A percentile compares a stretch with the other conserved stretches of the same genome.
Evolutionary conservation across 371 early-diverging fungal species (phyloP).

Genomic region (Apophysomyces elegans): DNA sequence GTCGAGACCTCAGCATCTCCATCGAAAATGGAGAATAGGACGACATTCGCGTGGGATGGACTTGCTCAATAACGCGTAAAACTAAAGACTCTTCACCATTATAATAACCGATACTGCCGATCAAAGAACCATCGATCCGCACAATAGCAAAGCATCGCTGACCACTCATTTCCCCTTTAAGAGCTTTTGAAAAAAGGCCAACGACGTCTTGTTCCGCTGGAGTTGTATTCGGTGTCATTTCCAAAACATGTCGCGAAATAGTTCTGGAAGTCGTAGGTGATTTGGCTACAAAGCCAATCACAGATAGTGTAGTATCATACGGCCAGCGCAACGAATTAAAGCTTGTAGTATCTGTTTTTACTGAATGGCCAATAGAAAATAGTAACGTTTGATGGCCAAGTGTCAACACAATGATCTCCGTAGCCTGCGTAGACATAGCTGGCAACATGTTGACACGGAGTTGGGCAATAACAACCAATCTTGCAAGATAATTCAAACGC

Average conservation of each 20-base stretch:
- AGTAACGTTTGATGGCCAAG: conserved; percentile 37
- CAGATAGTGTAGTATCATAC: conserved; percentile 23
- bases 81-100: neutral
- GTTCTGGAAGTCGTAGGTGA: conserved; percentile 56
- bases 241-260: conserved; percentile 39
- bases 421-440: neutral
- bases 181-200: conserved; percentile 19
- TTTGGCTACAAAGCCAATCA: conserved; percentile 39
- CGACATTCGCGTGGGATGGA: neutral
- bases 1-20: conserved; percentile 17
- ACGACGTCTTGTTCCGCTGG: conserved; percentile 27
- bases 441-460: too few species aligned
- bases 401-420: conserved; percentile 17
- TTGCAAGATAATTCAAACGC: too few species aligned
- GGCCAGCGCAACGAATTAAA: conserved; percentile 21
- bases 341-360: conserved; percentile 12
- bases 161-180: conserved; percentile 4
- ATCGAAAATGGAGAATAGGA: conserved; percentile 14
- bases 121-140: neutral
- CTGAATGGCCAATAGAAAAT: conserved; percentile 25
- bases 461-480: too few species aligned
- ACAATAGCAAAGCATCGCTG: conserved; percentile 1
- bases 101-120: neutral
- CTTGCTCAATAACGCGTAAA: conserved; percentile 5
- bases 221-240: conserved; percentile 20